These are phyloP conservation scores for Drechslerella coelobrocha DNA, from an alignment of 2,329 filamentous ascomycete genomes.

Conservation along the genomic window DNA sequence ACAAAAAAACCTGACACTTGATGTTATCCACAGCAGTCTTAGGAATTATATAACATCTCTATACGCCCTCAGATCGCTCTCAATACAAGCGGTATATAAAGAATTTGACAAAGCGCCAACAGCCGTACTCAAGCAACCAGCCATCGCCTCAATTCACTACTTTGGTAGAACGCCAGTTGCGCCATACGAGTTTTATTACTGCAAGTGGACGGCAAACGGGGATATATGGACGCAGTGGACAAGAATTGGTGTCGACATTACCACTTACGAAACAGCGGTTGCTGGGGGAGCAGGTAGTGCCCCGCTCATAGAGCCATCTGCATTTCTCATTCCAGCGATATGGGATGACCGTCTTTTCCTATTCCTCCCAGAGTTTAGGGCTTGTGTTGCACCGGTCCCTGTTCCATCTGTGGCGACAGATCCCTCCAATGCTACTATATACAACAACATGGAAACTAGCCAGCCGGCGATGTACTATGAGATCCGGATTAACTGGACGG, in stretches of 20 bases:
- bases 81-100: slow-evolving; percentile 22
- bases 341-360: slow-evolving; percentile 49
- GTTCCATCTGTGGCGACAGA: neutral
- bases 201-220: slow-evolving; percentile 5
- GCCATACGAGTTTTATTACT: slow-evolving; percentile 52
- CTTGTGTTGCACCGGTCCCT: neutral
- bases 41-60: slow-evolving; percentile 48
- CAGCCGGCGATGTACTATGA: slow-evolving; percentile 37
- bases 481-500: slow-evolving; percentile 52
- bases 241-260: slow-evolving; percentile 53
- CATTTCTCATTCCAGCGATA: slow-evolving; percentile 50
- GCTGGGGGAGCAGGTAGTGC: neutral
- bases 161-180: slow-evolving; percentile 47
- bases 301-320: neutral
- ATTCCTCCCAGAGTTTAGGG: slow-evolving; percentile 51
- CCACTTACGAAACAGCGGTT: slow-evolving; percentile 33
- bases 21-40: neutral
- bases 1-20: slow-evolving; percentile 42
- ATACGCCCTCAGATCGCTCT: slow-evolving; percentile 42
- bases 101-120: neutral
- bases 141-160: slow-evolving; percentile 37
- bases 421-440: neutral
- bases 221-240: slow-evolving; percentile 52
- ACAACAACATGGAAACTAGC: neutral
- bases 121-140: neutral